Conservation (phyloP, 2,329 filamentous ascomycete genomes). For the Aurifilum marmelostoma region DNA sequence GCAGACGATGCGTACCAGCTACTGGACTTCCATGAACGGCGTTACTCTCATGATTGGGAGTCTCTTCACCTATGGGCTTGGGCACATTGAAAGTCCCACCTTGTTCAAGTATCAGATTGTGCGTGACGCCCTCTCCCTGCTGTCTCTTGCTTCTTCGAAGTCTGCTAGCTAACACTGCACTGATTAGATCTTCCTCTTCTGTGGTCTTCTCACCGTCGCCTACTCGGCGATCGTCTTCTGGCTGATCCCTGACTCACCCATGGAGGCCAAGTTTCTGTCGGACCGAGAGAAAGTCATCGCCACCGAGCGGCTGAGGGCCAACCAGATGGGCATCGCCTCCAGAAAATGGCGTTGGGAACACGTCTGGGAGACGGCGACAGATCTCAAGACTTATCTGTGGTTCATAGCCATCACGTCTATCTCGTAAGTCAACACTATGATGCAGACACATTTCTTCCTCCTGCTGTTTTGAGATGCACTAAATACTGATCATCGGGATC, state of each 20-base stretch:
- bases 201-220: constrained; percentile 54
- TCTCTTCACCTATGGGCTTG: constrained; percentile 55
- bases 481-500: not conserved
- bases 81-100: constrained; percentile 48
- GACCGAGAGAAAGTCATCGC: constrained; percentile 61
- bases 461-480: constrained; percentile 22
- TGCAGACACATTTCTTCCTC: not conserved
- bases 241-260: constrained; percentile 67
- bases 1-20: constrained; percentile 52
- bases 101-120: constrained; percentile 55
- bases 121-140: not conserved
- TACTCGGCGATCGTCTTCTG: constrained; percentile 55
- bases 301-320: constrained; percentile 58
- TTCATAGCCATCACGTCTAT: constrained; percentile 54
- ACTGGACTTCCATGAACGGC: constrained; percentile 61
- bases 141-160: not conserved
- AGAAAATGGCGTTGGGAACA: constrained; percentile 48
- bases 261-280: constrained; percentile 60
- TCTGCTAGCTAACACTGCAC: no score
- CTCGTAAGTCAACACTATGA: constrained; percentile 42
- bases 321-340: constrained; percentile 49
- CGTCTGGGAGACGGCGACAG: constrained; percentile 42
- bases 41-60: constrained; percentile 59
- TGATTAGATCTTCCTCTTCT: constrained; percentile 48
- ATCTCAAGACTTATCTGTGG: constrained; percentile 49